A percentile compares a stretch with the other conserved stretches of the same genome.
Evolutionary conservation across 208 protist species (phyloP).

Genomic region (Tritrichomonas foetus): DNA sequence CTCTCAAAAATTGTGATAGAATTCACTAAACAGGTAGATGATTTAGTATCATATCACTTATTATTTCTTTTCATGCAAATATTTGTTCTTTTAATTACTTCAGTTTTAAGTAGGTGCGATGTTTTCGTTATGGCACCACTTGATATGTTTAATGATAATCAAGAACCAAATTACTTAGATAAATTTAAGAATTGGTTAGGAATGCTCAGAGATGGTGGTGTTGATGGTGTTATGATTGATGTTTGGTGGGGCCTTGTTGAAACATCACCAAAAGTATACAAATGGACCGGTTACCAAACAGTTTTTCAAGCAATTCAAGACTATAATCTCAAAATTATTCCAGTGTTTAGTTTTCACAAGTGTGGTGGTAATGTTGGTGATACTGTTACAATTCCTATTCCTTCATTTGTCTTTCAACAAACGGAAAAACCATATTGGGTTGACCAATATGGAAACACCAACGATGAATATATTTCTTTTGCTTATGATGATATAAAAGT

Average conservation of each 20-base stretch:
- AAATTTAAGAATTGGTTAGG: not conserved
- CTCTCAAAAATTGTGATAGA: too few relatives aligned
- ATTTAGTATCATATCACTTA: too few relatives aligned
- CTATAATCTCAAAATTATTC: not conserved
- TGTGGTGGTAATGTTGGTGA: constrained; percentile 27
- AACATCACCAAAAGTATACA: not conserved
- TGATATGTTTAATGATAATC: not conserved
- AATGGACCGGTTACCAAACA: not conserved
- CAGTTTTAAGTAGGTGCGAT: too few relatives aligned
- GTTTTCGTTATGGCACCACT: constrained; percentile 10
- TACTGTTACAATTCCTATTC: not conserved
- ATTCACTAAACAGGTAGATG: too few relatives aligned
- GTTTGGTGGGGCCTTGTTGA: not conserved
- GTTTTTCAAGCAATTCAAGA: not conserved
- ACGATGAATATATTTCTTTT: constrained; percentile 19
- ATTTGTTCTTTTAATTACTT: too few relatives aligned
- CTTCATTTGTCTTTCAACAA: not conserved
- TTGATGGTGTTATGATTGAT: constrained; percentile 18
- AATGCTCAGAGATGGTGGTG: not conserved
- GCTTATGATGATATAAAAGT: constrained; percentile 47
- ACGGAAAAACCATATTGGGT: not conserved
- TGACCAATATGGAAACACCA: not conserved
- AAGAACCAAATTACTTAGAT: not conserved
- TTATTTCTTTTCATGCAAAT: too few relatives aligned
- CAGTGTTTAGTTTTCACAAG: not conserved